Percentiles rank a stretch among this genome's conserved stretches.
phyloP scores from a whole-genome alignment of 2,329 filamentous ascomycete genomes.

The Trichoderma koningii region DNA sequence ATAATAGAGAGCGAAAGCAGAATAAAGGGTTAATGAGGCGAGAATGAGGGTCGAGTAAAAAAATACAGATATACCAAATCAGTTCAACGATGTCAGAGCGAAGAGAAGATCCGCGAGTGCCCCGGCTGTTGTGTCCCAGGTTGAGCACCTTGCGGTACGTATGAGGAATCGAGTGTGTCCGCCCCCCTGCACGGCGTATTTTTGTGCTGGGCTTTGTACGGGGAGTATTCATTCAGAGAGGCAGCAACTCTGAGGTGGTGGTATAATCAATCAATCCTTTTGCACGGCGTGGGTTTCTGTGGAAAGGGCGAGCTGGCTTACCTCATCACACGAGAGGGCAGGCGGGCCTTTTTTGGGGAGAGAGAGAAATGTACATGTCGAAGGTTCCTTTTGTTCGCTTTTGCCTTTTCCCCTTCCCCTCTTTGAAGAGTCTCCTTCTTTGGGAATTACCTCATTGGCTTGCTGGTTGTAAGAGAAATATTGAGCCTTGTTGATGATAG shows the following conservation, averaged over 20 bases:
- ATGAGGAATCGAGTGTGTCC: background rate
- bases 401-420: background rate
- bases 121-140: background rate
- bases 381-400: background rate
- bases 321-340: constrained; percentile 38
- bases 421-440: constrained; percentile 3
- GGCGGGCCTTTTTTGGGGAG: background rate
- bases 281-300: constrained; percentile 3
- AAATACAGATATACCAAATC: too few relatives aligned
- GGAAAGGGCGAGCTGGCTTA: constrained; percentile 26
- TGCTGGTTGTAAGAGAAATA: background rate
- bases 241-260: constrained; percentile 18
- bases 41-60: background rate
- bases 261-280: background rate
- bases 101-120: background rate
- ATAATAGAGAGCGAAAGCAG: constrained; percentile 36
- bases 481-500: background rate
- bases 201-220: background rate
- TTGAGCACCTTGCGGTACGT: background rate
- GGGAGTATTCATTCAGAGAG: constrained; percentile 2
- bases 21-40: background rate
- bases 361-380: constrained; percentile 15
- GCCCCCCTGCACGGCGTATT: background rate
- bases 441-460: background rate
- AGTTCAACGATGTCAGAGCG: constrained; percentile 1